Evolutionary conservation across 345 rosid genomes (phyloP).

Genomic region (Pseudoturritis turrita): DNA sequence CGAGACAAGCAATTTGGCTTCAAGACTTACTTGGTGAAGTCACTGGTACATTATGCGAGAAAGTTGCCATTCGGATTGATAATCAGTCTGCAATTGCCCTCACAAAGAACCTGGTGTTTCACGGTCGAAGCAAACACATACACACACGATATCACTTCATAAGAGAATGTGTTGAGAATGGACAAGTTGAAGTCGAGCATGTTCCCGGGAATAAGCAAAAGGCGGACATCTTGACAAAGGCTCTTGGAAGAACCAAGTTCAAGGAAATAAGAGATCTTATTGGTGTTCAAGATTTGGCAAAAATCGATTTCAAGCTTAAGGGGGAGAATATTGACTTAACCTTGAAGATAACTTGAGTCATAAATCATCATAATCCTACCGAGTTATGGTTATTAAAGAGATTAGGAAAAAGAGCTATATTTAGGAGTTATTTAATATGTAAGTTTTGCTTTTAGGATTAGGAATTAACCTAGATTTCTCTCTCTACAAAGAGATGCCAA

Average conservation of each 20-base stretch:
- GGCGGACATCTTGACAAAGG: background rate
- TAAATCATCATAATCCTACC: too few relatives aligned
- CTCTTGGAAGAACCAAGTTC: background rate
- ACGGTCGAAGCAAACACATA: background rate
- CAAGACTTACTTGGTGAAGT: background rate
- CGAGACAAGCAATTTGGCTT: background rate
- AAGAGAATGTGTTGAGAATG: background rate
- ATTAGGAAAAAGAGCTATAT: too few relatives aligned
- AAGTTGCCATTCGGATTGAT: background rate
- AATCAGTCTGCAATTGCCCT: background rate
- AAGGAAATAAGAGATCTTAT: background rate
- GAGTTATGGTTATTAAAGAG: too few relatives aligned
- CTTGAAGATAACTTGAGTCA: too few relatives aligned
- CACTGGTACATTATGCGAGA: background rate
- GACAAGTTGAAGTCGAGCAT: background rate
- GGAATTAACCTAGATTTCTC: too few relatives aligned
- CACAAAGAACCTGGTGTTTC: background rate
- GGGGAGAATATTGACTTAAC: background rate
- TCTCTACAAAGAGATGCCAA: too few relatives aligned
- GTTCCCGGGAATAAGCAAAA: background rate
- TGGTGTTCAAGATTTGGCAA: background rate
- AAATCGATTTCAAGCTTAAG: background rate
- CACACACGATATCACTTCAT: background rate
- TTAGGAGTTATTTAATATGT: too few relatives aligned
- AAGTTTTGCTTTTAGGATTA: too few relatives aligned